Percentiles rank a stretch among this genome's conserved stretches.
These are phyloP conservation scores for Vigna radiata DNA, from an alignment of 306 rosid genomes.

Conservation along the genomic window DNA sequence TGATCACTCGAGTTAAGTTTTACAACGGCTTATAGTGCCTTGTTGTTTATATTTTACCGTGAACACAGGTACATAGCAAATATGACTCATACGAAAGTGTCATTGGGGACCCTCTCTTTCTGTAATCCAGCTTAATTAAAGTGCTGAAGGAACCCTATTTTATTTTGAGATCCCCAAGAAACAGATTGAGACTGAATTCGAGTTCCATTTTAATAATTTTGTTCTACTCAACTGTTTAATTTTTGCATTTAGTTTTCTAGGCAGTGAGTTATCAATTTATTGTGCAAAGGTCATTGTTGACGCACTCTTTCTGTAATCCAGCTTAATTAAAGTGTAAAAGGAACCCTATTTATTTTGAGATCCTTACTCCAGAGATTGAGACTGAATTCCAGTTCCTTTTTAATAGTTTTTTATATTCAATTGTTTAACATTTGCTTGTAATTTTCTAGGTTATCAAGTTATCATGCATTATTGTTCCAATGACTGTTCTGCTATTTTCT, in stretches of 20 bases:
- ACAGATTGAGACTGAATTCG: neutral
- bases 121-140: neutral
- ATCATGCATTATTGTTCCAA: neutral
- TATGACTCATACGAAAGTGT: neutral
- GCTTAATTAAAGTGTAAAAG: neutral
- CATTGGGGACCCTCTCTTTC: neutral
- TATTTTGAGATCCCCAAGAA: neutral
- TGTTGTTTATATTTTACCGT: neutral
- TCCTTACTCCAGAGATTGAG: neutral
- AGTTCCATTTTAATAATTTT: too few relatives aligned
- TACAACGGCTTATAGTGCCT: neutral
- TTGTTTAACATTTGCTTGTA: neutral
- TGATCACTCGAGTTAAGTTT: neutral
- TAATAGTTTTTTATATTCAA: neutral
- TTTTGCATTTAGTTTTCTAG: constrained; percentile 7
- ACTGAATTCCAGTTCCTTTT: neutral
- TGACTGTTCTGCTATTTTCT: constrained; percentile 3
- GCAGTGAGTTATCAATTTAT: constrained; percentile 6
- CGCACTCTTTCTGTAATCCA: neutral
- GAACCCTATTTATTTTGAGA: too few relatives aligned
- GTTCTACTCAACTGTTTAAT: neutral
- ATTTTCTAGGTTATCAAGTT: constrained; percentile 22
- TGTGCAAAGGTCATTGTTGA: neutral
- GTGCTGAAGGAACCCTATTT: neutral
- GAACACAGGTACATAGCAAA: neutral